phyloP scores from a whole-genome alignment of 192 early-diverging fungal genomes.

The Backusella tuberculispora region DNA sequence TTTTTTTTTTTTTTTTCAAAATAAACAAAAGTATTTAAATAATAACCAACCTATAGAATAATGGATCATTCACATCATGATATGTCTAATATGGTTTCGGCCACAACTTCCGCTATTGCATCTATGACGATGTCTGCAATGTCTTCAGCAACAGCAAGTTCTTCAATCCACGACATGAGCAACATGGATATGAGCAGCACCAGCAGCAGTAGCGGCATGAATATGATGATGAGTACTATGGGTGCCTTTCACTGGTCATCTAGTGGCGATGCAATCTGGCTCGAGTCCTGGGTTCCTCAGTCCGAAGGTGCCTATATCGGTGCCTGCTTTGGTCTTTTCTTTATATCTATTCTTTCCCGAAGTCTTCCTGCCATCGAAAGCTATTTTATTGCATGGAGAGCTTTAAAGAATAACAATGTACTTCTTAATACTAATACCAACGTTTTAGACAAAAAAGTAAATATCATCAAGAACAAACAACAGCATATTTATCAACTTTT shows the following conservation, averaged over 20 bases:
- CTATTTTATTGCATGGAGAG: constrained; percentile 45
- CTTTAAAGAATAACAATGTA: constrained; percentile 33
- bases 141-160: background rate
- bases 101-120: background rate
- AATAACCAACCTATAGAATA: background rate
- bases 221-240: constrained; percentile 28
- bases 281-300: constrained; percentile 43
- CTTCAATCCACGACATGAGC: background rate
- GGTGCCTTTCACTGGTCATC: constrained; percentile 44
- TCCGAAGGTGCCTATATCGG: constrained; percentile 53
- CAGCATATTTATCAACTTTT: background rate
- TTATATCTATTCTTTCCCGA: constrained; percentile 49
- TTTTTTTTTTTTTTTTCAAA: too few relatives aligned
- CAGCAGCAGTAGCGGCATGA: constrained; percentile 2
- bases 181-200: background rate
- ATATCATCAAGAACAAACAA: background rate
- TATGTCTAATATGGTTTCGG: background rate
- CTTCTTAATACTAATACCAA: background rate
- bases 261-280: constrained; percentile 48
- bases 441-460: background rate
- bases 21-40: too few relatives aligned
- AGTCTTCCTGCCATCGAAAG: constrained; percentile 46
- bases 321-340: constrained; percentile 49
- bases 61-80: constrained; percentile 19
- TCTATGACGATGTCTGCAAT: too few relatives aligned